Percentiles rank a stretch among this genome's conserved stretches.
Evolutionary conservation across 2,329 filamentous ascomycete species (phyloP).

Genomic region (Moelleriella libera): DNA sequence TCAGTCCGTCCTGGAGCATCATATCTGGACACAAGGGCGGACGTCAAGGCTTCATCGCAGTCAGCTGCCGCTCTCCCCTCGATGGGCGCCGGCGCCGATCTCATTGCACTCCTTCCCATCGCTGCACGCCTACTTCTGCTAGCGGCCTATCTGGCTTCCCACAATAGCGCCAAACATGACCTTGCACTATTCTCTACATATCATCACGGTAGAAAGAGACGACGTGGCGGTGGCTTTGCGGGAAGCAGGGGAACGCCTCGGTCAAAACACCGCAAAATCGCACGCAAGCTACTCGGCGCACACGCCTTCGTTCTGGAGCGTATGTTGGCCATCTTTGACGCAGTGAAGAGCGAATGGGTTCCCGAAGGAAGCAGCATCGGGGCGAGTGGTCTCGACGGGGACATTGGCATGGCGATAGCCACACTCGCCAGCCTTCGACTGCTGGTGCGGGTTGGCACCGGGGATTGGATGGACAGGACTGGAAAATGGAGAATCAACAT

Average conservation of each 20-base stretch:
- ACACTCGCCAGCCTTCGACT: conserved; percentile 59
- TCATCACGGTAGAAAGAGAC: conserved; percentile 36
- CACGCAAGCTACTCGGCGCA: conserved; percentile 62
- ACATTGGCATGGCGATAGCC: conserved; percentile 51
- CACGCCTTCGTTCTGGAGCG: conserved; percentile 67
- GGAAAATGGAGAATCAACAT: conserved; percentile 68
- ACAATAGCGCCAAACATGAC: conserved; percentile 65
- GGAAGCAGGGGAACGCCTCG: conserved; percentile 15
- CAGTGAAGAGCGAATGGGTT: conserved; percentile 45
- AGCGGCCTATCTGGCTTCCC: conserved; percentile 67
- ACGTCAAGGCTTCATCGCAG: background rate
- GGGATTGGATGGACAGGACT: conserved; percentile 53
- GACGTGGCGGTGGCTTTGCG: conserved; percentile 31
- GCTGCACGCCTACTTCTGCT: conserved; percentile 62
- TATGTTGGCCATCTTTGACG: conserved; percentile 63
- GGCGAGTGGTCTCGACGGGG: conserved; percentile 29
- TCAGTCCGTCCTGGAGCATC: conserved; percentile 10
- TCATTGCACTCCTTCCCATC: conserved; percentile 49
- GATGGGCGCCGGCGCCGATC: conserved; percentile 19
- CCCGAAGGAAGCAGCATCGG: conserved; percentile 13
- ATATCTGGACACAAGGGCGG: background rate
- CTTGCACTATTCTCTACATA: conserved; percentile 62
- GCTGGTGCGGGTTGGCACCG: conserved; percentile 47
- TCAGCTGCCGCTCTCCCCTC: background rate
- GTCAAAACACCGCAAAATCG: conserved; percentile 54